A percentile compares a stretch with the other conserved stretches of the same genome.
Conservation (phyloP, 306 rosid species). For the Albizia julibrissin region DNA sequence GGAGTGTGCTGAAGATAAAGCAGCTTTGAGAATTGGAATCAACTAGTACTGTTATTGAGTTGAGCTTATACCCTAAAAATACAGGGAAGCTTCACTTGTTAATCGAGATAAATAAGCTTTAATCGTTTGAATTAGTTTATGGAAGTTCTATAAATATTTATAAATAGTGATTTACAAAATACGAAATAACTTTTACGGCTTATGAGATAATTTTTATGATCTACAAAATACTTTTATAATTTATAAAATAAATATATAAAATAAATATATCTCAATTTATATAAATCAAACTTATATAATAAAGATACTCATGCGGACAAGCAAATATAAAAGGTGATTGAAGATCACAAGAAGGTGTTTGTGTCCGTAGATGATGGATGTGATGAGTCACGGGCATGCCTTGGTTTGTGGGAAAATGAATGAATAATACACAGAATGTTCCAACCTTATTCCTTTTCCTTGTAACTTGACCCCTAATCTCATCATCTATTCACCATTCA, state of each 20-base stretch:
- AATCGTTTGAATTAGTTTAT: too few relatives aligned
- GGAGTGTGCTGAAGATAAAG: background rate
- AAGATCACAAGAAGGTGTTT: background rate
- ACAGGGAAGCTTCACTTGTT: background rate
- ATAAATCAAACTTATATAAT: too few relatives aligned
- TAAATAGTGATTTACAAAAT: too few relatives aligned
- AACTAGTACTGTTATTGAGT: background rate
- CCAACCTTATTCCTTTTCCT: slow-evolving; percentile 26
- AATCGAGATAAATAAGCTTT: too few relatives aligned
- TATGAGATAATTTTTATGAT: too few relatives aligned
- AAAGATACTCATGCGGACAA: too few relatives aligned
- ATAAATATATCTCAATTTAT: too few relatives aligned
- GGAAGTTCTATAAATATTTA: too few relatives aligned
- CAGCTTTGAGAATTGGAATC: background rate
- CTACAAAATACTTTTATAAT: too few relatives aligned
- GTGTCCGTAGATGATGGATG: background rate
- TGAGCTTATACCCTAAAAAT: background rate
- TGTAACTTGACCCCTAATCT: slow-evolving; percentile 24
- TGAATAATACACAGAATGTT: slow-evolving; percentile 69
- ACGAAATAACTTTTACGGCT: too few relatives aligned
- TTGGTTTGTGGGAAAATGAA: slow-evolving; percentile 51
- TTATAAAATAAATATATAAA: too few relatives aligned
- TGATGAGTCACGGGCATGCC: slow-evolving; percentile 62
- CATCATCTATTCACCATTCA: background rate
- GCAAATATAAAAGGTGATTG: background rate